These are phyloP conservation scores for Phytophthora idaei DNA, from an alignment of 352 stramenopile genomes.

Conservation along the genomic window DNA sequence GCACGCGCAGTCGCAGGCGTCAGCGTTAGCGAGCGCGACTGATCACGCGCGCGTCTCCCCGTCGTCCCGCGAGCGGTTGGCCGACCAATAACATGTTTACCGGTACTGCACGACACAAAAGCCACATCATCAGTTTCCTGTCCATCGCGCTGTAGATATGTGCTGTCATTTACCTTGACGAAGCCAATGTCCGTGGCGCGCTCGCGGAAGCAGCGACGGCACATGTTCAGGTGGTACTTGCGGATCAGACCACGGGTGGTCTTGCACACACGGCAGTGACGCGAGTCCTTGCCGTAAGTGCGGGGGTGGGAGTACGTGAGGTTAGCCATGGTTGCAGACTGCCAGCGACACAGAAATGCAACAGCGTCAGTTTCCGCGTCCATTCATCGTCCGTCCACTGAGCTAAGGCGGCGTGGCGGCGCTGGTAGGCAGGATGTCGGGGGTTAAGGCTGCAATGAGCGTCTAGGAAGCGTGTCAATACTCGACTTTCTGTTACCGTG, in stretches of 20 bases:
- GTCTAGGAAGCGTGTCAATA: not conserved
- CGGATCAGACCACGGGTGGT: conserved; percentile 93
- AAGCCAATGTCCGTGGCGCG: conserved; percentile 95
- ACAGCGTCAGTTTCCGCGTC: conserved; percentile 17
- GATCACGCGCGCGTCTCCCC: conserved; percentile 29
- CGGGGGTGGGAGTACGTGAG: conserved; percentile 87
- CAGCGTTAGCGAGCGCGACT: conserved; percentile 39
- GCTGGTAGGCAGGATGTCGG: conserved; percentile 9
- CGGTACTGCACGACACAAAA: conserved; percentile 52
- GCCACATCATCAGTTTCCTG: conserved; percentile 2
- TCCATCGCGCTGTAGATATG: not conserved
- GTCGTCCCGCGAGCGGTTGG: conserved; percentile 42
- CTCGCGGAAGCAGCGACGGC: conserved; percentile 96
- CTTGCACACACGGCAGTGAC: conserved; percentile 91
- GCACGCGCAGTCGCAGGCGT: conserved; percentile 38
- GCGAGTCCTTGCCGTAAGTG: conserved; percentile 91
- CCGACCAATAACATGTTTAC: conserved; percentile 69
- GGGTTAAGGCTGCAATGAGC: not conserved
- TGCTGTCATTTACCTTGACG: conserved; percentile 81
- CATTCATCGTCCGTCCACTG: not conserved
- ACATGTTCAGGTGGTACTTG: conserved; percentile 97
- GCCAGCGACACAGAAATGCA: conserved; percentile 23
- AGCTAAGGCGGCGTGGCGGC: not conserved
- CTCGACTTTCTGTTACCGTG: not conserved
- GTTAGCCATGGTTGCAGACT: conserved; percentile 89